Evolutionary conservation across 2,329 filamentous ascomycete species (phyloP), one percentile per base, ranked within the genome.

Genomic region (Teratosphaeriaceae sp.): DNA sequence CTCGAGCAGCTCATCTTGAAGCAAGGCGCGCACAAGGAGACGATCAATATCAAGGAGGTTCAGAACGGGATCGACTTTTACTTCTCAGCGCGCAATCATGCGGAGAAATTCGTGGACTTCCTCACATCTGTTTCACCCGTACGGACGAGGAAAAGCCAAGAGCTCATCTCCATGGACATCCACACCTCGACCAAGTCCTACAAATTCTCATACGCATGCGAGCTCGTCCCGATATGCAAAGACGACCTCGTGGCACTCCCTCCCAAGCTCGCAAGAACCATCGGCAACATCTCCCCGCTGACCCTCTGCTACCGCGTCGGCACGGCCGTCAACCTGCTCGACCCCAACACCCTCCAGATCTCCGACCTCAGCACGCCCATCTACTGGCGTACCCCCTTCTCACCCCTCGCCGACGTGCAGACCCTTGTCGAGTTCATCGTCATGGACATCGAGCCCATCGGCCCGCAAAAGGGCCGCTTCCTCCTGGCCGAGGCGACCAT

Each of bases 21-120:
- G 73, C 88, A 97, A 64, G 79, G 79, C 43, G 92, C 90, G 3
- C 89, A 95, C 65, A 79, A 80, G 52, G 89, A 98, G 55, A 92
- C 90, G 1, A 89, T 96, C 67, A 98, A 97, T 65, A 98, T 98
- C 69, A 96, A 94, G 64, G 92, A 98, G 68, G 85, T 87, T 21
- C 89, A 89, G 66, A 88, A 96, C 56, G 92, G 92, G 1, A 82
- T 98, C 46, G 92, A 98, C 64, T 98, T 98, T 65, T 98, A 83
- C 74, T 98, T 92, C 61, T 78, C 87, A 0, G 81, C 85, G 45
- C 76, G 87, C 57, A 98, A 96, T 60, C 85, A 94, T 56, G 90
- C 89, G 6, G 88, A 94, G 60, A 88, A 86, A 59, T 90, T 95
- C 63, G 79, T 94, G 48, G 89, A 97, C 65, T 94, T 96, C 64